Conservation (phyloP, 106 monocot species). For the Apostasia ramifera region DNA sequence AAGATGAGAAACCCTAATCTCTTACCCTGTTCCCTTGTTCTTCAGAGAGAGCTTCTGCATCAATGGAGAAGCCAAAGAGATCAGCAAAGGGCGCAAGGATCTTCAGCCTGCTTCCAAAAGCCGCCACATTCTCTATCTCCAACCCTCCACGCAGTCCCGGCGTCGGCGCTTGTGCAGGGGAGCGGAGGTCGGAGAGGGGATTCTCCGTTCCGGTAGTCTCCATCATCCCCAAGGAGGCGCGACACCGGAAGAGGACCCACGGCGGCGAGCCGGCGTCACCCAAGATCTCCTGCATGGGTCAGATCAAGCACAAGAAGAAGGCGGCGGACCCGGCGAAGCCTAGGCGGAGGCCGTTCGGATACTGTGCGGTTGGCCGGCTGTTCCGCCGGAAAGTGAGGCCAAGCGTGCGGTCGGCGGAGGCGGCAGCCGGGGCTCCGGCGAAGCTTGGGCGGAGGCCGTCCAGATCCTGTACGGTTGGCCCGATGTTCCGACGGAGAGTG, state of each 20-base stretch:
- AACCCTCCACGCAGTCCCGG: constrained; percentile 10
- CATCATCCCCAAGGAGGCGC: constrained; percentile 45
- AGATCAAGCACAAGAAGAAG: constrained; percentile 54
- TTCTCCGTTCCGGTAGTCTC: constrained; percentile 13
- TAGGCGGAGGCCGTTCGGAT: too few species aligned
- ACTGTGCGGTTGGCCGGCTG: not conserved
- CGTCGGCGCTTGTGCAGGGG: not conserved
- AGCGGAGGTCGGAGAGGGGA: constrained; percentile 4
- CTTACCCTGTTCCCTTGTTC: too few species aligned
- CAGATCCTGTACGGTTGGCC: not conserved
- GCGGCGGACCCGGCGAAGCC: not conserved
- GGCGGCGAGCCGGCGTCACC: constrained; percentile 56
- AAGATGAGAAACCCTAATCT: too few species aligned
- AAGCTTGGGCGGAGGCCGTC: not conserved
- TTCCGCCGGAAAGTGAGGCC: not conserved
- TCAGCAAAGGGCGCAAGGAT: not conserved
- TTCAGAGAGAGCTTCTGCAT: not conserved
- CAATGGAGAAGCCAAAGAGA: not conserved
- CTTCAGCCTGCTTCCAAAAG: constrained; percentile 6
- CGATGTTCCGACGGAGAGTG: constrained; percentile 15
- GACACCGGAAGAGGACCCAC: constrained; percentile 5
- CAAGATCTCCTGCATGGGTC: constrained; percentile 83
- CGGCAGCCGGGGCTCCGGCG: not conserved
- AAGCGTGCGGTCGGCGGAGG: not conserved
- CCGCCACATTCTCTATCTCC: constrained; percentile 8